Percentiles rank a stretch among this genome's conserved stretches.
Conservation (phyloP, 805 yeast species). For the Candida pseudofarinosa region DNA sequence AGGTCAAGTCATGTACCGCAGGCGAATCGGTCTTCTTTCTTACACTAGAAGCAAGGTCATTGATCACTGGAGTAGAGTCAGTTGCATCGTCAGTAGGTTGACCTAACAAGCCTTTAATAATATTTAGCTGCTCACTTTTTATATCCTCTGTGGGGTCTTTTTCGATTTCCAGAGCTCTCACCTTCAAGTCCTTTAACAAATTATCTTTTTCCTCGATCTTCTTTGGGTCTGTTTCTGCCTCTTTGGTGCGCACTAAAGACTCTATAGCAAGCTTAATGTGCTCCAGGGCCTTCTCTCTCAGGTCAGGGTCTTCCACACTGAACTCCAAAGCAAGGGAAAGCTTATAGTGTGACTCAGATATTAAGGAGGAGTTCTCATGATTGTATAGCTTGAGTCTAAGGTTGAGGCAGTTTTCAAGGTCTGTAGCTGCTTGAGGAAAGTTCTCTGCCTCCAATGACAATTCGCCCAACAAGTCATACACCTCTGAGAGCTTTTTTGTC, state of each 20-base stretch:
- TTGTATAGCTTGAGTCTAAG: constrained; percentile 49
- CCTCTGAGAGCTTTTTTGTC: constrained; percentile 60
- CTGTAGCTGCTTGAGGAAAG: constrained; percentile 71
- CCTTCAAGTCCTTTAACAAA: constrained; percentile 51
- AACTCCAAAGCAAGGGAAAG: constrained; percentile 77
- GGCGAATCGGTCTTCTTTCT: constrained; percentile 28
- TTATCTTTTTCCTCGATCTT: constrained; percentile 42
- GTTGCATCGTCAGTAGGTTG: constrained; percentile 28
- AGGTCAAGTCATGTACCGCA: constrained; percentile 57
- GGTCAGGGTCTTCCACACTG: constrained; percentile 46
- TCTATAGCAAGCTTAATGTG: constrained; percentile 52
- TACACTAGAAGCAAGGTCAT: constrained; percentile 56
- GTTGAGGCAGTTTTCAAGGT: constrained; percentile 56
- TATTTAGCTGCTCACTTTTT: constrained; percentile 47
- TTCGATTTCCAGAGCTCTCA: constrained; percentile 51
- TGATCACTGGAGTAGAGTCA: constrained; percentile 30
- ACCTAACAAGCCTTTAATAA: constrained; percentile 56
- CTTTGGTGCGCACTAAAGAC: constrained; percentile 35
- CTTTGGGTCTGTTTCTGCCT: constrained; percentile 38
- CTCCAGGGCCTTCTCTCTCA: constrained; percentile 48
- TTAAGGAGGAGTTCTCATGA: constrained; percentile 47
- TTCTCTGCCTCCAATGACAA: constrained; percentile 87
- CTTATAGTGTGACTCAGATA: constrained; percentile 80
- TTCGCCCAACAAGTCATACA: constrained; percentile 81
- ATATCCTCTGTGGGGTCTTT: constrained; percentile 48